These are phyloP conservation scores for Asterionellopsis glacialis DNA, from an alignment of 108 stramenopile genomes.

Conservation along the genomic window DNA sequence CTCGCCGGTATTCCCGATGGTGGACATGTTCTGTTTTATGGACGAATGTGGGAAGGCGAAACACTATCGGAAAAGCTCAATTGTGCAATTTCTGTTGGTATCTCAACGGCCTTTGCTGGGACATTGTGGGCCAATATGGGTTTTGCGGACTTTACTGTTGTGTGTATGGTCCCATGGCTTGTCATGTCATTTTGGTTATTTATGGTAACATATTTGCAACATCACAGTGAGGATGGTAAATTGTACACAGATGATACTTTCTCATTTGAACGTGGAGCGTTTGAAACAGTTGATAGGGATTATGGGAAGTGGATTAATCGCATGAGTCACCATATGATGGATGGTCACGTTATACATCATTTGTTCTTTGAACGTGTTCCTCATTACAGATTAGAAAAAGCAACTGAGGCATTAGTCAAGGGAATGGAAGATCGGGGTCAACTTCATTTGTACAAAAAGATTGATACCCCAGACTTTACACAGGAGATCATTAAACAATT, in stretches of 20 bases:
- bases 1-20: constrained; percentile 65
- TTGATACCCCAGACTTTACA: constrained; percentile 48
- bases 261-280: constrained; percentile 69
- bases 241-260: constrained; percentile 80
- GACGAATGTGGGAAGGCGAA: constrained; percentile 72
- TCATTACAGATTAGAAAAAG: constrained; percentile 77
- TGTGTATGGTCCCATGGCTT: constrained; percentile 67
- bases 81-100: constrained; percentile 35
- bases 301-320: constrained; percentile 82
- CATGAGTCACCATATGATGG: constrained; percentile 88
- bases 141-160: constrained; percentile 47
- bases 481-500: constrained; percentile 67
- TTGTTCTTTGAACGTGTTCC: constrained; percentile 89
- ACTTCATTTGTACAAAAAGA: constrained; percentile 48
- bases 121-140: constrained; percentile 51
- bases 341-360: constrained; percentile 91
- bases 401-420: constrained; percentile 35
- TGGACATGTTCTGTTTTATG: constrained; percentile 65
- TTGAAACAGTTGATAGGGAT: constrained; percentile 86
- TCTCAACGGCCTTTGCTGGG: constrained; percentile 44
- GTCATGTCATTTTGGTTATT: constrained; percentile 87
- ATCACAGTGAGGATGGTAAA: constrained; percentile 82
- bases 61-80: constrained; percentile 36
- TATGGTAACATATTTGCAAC: constrained; percentile 92
- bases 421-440: constrained; percentile 39